phyloP scores from a whole-genome alignment of 208 protist species.

The Porcisia deanei region DNA sequence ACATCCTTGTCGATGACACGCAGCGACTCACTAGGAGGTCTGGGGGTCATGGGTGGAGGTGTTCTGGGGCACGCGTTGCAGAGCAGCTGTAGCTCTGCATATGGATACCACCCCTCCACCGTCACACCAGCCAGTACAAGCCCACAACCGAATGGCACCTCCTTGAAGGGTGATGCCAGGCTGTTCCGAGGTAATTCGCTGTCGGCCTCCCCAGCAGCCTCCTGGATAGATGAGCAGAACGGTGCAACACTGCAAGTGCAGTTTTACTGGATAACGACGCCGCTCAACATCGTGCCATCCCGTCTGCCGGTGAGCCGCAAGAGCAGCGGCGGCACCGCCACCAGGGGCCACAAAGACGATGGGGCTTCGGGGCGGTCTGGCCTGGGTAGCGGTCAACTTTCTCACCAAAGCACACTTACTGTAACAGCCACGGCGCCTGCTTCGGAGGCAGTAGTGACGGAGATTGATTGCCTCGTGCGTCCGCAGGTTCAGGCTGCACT shows the following conservation, averaged over 20 bases:
- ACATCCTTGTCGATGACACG: slow-evolving; percentile 12
- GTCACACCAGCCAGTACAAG: background rate
- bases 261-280: slow-evolving; percentile 31
- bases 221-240: slow-evolving; percentile 15
- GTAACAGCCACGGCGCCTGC: background rate
- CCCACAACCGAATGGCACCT: background rate
- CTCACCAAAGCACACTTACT: background rate
- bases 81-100: slow-evolving; percentile 26
- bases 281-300: slow-evolving; percentile 12
- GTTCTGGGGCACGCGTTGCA: slow-evolving; percentile 31
- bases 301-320: slow-evolving; percentile 2
- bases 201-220: background rate
- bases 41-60: slow-evolving; percentile 6
- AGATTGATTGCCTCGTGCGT: background rate
- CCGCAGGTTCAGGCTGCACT: slow-evolving; percentile 23
- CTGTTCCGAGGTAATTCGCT: background rate
- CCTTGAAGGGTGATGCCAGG: background rate
- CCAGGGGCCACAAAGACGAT: background rate
- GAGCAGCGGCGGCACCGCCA: background rate
- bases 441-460: background rate
- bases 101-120: background rate
- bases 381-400: background rate
- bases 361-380: background rate
- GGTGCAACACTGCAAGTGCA: slow-evolving; percentile 33
- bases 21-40: slow-evolving; percentile 23